phyloP scores from a whole-genome alignment of 345 rosid genomes.

The Eucalyptus regnans region DNA sequence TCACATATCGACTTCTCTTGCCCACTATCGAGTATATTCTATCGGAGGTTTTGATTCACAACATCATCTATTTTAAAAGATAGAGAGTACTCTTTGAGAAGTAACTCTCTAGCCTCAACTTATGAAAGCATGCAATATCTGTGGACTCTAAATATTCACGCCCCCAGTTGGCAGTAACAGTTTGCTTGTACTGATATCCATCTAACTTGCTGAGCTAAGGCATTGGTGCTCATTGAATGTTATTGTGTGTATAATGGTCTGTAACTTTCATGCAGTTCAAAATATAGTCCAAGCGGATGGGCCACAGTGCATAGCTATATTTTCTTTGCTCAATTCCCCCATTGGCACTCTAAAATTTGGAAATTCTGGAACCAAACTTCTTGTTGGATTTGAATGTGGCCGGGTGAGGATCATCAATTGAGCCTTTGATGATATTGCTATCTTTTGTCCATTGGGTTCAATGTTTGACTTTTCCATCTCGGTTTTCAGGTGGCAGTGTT shows the following conservation, averaged over 20 bases:
- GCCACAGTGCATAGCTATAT: constrained; percentile 49
- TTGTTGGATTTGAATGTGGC: constrained; percentile 71
- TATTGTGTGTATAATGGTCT: background rate
- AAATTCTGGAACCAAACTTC: constrained; percentile 41
- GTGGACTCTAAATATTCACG: background rate
- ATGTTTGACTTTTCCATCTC: background rate
- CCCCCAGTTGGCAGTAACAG: background rate
- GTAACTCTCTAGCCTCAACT: background rate
- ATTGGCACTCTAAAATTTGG: constrained; percentile 32
- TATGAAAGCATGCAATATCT: background rate
- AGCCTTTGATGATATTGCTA: background rate
- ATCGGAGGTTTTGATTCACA: background rate
- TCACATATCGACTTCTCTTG: background rate
- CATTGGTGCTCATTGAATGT: background rate
- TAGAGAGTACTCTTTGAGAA: background rate
- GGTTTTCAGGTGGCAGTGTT: constrained; percentile 72
- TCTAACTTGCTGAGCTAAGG: background rate
- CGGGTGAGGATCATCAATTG: constrained; percentile 26
- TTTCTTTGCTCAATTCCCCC: constrained; percentile 45
- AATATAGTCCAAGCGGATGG: constrained; percentile 39
- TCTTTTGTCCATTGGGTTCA: background rate
- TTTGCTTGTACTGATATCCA: background rate
- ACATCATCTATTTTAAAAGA: background rate
- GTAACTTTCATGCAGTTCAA: constrained; percentile 37
- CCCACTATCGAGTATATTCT: background rate